phyloP scores from a whole-genome alignment of 176 grass and related monocot species.

The maize (Zea mays) region Zm-B73-REFERENCE-NAM-5.0 NC_050101.1:131246501-131247000 shows the following conservation, averaged over 20 bases:
- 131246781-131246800: conserved; percentile 90
- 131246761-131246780: conserved; percentile 82
- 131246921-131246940: conserved; percentile 87
- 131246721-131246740: conserved; percentile 15
- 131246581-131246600: conserved; percentile 2
- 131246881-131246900: conserved; percentile 86
- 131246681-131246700: conserved; percentile 1
- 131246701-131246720: conserved; percentile 6
- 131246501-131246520: background rate
- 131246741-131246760: conserved; percentile 39
- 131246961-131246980: background rate
- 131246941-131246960: conserved; percentile 53
- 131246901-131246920: conserved; percentile 98
- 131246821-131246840: conserved; percentile 66
- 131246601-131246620: conserved; percentile 4
- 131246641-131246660: background rate
- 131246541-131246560: background rate
- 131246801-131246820: conserved; percentile 85
- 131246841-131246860: conserved; percentile 73
- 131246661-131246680: conserved; percentile 10
- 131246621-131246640: background rate
- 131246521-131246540: conserved; percentile 31
- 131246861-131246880: conserved; percentile 97
- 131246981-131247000: background rate
- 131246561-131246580: conserved; percentile 9